Evolutionary conservation across 139 green algal genomes (phyloP).

Genomic region (Coelastrella sp.): DNA sequence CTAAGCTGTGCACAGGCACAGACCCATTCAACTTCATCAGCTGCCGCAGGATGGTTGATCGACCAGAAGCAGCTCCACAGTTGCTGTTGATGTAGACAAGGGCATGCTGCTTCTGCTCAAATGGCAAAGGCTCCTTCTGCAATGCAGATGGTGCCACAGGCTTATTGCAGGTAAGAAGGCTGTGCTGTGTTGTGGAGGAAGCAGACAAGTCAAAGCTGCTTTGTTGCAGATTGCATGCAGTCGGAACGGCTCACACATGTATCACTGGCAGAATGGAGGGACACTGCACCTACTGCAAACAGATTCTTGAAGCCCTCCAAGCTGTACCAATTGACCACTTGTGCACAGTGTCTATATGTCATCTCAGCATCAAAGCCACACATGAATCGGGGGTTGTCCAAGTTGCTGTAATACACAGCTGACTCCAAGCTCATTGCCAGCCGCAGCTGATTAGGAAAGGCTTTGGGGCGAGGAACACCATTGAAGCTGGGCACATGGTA

Average conservation of each 20-base stretch:
- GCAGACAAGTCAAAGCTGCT: background rate
- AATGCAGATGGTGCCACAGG: background rate
- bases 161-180: background rate
- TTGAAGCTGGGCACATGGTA: conserved; percentile 18
- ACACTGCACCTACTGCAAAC: background rate
- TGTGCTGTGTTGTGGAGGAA: background rate
- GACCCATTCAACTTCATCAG: conserved; percentile 1
- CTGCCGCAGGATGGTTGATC: background rate
- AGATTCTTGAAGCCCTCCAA: conserved; percentile 6
- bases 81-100: conserved; percentile 40
- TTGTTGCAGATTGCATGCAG: background rate
- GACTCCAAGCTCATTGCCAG: conserved; percentile 10
- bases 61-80: background rate
- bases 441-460: conserved; percentile 17
- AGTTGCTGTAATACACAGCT: background rate
- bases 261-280: background rate
- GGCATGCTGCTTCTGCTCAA: conserved; percentile 34
- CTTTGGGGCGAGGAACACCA: background rate
- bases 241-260: background rate
- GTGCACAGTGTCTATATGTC: conserved; percentile 5
- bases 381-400: conserved; percentile 2
- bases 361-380: conserved; percentile 19
- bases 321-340: conserved; percentile 20
- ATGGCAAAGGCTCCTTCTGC: background rate
- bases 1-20: conserved; percentile 29